These are phyloP conservation scores for Ogataea polymorpha DNA, from an alignment of 805 yeast species.

Conservation along the genomic window DNA sequence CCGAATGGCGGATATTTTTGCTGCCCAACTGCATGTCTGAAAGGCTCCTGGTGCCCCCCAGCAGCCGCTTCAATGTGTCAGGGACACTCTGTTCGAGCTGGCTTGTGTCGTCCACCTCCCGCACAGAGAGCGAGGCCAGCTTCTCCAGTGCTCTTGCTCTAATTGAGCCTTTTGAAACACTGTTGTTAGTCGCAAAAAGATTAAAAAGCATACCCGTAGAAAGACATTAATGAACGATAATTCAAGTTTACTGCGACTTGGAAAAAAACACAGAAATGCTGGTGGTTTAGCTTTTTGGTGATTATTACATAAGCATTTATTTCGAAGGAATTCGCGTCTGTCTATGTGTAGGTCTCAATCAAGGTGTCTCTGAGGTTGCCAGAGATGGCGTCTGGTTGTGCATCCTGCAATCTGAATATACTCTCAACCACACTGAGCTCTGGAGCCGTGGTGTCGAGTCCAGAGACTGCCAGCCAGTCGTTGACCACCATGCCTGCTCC, in stretches of 20 bases:
- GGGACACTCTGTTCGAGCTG: constrained; percentile 25
- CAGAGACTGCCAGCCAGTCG: constrained; percentile 97
- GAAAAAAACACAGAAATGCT: not conserved
- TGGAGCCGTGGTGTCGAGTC: constrained; percentile 97
- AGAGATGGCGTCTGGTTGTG: constrained; percentile 81
- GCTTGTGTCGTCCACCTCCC: constrained; percentile 16
- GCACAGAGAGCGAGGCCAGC: constrained; percentile 34
- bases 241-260: not conserved
- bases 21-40: constrained; percentile 14
- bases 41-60: constrained; percentile 18
- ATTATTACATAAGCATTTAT: constrained; percentile 7
- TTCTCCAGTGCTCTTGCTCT: constrained; percentile 37
- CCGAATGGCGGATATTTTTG: constrained; percentile 21
- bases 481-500: constrained; percentile 99
- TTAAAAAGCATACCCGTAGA: constrained; percentile 5
- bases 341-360: constrained; percentile 82
- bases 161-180: constrained; percentile 36
- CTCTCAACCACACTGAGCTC: constrained; percentile 96
- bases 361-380: constrained; percentile 87
- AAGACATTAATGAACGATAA: not conserved
- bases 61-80: constrained; percentile 19
- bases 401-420: constrained; percentile 90
- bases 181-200: constrained; percentile 8
- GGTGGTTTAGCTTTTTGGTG: not conserved
- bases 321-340: not conserved